These are phyloP conservation scores for Aspergillus egyptiacus DNA, from an alignment of 495 filamentous ascomycete species.

Conservation along the genomic window DNA sequence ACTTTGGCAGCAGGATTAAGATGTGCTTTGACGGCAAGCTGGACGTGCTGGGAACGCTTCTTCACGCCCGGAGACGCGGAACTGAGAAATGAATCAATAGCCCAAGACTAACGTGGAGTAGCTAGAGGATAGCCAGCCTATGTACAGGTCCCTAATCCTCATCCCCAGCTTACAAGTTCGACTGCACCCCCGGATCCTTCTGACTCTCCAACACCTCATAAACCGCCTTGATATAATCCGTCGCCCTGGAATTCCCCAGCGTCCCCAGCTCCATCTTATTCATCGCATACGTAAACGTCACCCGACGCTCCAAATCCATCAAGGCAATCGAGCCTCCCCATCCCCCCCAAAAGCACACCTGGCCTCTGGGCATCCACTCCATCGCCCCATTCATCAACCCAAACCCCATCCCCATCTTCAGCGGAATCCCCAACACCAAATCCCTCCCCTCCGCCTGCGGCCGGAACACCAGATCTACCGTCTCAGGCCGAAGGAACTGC, in stretches of 20 bases:
- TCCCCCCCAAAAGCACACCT: constrained; percentile 38
- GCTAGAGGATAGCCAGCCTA: too few species aligned
- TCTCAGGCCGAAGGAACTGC: constrained; percentile 24
- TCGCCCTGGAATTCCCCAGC: constrained; percentile 26
- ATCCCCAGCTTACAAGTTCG: neutral
- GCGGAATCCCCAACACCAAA: constrained; percentile 19
- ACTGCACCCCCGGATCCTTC: neutral
- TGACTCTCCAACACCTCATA: constrained; percentile 25
- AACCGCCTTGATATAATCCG: constrained; percentile 30
- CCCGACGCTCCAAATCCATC: constrained; percentile 36
- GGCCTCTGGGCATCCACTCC: constrained; percentile 26
- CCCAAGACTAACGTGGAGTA: too few species aligned
- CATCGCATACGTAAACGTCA: constrained; percentile 43
- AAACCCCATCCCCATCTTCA: constrained; percentile 36
- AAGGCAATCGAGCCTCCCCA: constrained; percentile 39
- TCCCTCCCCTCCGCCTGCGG: constrained; percentile 34
- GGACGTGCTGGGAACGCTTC: too few species aligned
- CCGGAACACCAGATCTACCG: constrained; percentile 32
- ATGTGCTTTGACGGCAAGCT: too few species aligned
- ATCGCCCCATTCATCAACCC: constrained; percentile 15
- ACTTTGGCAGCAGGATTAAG: too few species aligned
- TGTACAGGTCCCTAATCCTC: too few species aligned
- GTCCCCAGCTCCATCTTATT: constrained; percentile 32
- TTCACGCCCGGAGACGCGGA: too few species aligned
- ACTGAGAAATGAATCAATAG: too few species aligned